Evolutionary conservation across 1,139 yeast species (phyloP).

Genomic region (Zygosaccharomyces sapae): DNA sequence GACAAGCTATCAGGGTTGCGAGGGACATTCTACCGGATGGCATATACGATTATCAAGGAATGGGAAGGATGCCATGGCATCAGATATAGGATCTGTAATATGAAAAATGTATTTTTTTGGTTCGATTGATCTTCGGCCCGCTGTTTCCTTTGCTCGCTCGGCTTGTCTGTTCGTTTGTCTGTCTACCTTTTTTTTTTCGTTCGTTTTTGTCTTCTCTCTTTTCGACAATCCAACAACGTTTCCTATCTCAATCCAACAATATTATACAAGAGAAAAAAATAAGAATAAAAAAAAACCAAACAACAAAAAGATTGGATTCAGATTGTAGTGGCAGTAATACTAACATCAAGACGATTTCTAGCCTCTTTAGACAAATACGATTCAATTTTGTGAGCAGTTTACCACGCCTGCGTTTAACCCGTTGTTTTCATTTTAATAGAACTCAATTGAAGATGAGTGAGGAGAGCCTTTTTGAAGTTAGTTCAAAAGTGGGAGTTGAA

Average conservation of each 20-base stretch:
- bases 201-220: neutral
- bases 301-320: neutral
- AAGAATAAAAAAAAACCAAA: neutral
- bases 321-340: neutral
- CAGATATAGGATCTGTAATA: too few species aligned
- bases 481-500: slow-evolving; percentile 30
- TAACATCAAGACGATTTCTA: slow-evolving; percentile 6
- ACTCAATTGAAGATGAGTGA: slow-evolving; percentile 35
- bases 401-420: slow-evolving; percentile 4
- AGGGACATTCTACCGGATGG: neutral
- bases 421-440: neutral
- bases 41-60: too few species aligned
- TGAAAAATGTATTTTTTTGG: too few species aligned
- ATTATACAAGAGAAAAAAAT: neutral
- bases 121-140: too few species aligned
- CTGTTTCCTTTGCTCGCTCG: neutral
- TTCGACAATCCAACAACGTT: neutral
- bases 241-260: neutral
- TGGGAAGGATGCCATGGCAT: too few species aligned
- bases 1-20: neutral
- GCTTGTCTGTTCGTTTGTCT: neutral
- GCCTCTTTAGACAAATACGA: slow-evolving; percentile 4
- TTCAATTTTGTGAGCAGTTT: slow-evolving; percentile 1
- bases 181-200: neutral
- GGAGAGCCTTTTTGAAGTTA: slow-evolving; percentile 39